Conservation (phyloP, 169 alveolate species). For the Amoebophrya sp. region DNA sequence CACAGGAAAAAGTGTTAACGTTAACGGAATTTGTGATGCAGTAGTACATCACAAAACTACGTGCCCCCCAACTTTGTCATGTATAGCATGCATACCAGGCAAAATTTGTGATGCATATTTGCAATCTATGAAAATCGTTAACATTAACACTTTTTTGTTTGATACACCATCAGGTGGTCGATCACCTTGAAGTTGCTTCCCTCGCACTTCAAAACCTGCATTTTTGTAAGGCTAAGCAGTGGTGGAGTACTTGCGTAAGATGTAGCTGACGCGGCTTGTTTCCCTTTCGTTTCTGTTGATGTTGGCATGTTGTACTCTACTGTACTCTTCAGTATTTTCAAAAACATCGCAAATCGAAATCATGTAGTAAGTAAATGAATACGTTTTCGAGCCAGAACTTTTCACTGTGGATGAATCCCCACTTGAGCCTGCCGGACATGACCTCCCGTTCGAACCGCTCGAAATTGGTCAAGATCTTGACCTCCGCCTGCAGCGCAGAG, state of each 20-base stretch:
- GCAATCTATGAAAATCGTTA: no score
- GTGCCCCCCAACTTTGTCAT: neutral
- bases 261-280: no score
- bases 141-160: no score
- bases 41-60: neutral
- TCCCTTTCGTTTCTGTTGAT: no score
- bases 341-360: neutral
- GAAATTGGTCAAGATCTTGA: slow-evolving; percentile 18
- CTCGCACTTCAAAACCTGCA: slow-evolving; percentile 48
- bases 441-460: neutral
- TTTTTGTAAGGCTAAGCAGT: neutral
- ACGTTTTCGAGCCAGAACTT: slow-evolving; percentile 61
- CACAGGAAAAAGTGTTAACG: no score
- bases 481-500: slow-evolving; percentile 30
- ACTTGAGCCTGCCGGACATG: neutral
- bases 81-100: no score
- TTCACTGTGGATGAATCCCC: slow-evolving; percentile 38
- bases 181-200: slow-evolving; percentile 50
- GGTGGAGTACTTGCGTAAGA: no score
- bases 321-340: neutral
- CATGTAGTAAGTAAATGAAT: slow-evolving; percentile 14
- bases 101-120: no score
- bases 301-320: no score
- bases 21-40: no score
- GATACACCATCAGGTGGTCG: neutral